Conservation (phyloP, 257 asterid species). For the Forsythia suspensa region DNA sequence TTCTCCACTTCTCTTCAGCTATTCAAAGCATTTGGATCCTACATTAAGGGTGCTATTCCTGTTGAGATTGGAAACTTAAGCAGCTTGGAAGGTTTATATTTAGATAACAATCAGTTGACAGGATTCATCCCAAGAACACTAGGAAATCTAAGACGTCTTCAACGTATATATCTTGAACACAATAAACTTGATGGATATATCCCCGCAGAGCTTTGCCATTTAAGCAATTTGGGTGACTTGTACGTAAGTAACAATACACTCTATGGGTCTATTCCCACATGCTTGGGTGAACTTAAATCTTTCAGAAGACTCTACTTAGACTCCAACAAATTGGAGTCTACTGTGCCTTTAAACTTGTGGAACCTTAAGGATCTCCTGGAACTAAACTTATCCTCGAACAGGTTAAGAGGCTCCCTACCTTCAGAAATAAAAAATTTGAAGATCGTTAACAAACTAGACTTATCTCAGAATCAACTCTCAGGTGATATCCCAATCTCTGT, state of each 20-base stretch:
- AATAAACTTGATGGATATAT: conserved; percentile 47
- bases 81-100: conserved; percentile 25
- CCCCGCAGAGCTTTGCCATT: conserved; percentile 42
- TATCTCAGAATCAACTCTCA: conserved; percentile 51
- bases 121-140: conserved; percentile 42
- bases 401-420: conserved; percentile 38
- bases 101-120: conserved; percentile 44
- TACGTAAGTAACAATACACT: conserved; percentile 37
- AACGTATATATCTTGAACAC: conserved; percentile 45
- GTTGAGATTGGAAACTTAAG: conserved; percentile 48
- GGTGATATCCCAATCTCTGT: conserved; percentile 48
- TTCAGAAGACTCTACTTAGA: conserved; percentile 41
- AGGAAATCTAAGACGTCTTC: conserved; percentile 34
- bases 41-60: conserved; percentile 47
- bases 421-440: conserved; percentile 32
- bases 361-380: conserved; percentile 41
- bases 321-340: conserved; percentile 40
- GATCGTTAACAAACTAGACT: conserved; percentile 32
- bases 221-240: conserved; percentile 42
- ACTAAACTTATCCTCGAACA: conserved; percentile 48
- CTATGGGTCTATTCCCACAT: conserved; percentile 52
- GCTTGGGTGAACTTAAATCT: conserved; percentile 44
- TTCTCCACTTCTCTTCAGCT: conserved; percentile 30
- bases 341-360: conserved; percentile 42
- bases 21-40: conserved; percentile 33